Conservation (phyloP, 306 rosid genomes). For the Malus asiatica region DNA sequence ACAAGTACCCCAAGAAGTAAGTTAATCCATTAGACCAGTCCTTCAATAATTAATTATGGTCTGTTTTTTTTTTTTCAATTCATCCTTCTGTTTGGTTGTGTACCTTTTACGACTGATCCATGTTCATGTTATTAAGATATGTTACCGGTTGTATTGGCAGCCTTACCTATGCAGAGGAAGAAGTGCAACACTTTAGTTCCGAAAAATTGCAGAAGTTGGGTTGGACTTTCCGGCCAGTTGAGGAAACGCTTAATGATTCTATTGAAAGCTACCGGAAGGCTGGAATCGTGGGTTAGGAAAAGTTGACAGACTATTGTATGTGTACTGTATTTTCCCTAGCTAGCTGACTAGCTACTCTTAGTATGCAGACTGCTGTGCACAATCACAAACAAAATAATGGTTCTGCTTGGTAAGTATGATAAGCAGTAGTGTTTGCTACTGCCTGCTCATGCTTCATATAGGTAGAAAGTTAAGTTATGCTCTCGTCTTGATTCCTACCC, state of each 20-base stretch:
- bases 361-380: too few relatives aligned
- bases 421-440: too few relatives aligned
- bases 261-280: constrained; percentile 29
- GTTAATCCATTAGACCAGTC: neutral
- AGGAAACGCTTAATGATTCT: constrained; percentile 53
- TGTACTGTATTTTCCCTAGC: neutral
- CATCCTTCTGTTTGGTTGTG: neutral
- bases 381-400: too few relatives aligned
- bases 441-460: too few relatives aligned
- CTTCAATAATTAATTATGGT: too few relatives aligned
- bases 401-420: too few relatives aligned
- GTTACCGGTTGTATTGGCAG: neutral
- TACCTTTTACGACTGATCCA: neutral
- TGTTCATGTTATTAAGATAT: neutral
- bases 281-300: neutral
- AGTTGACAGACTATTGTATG: neutral
- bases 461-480: too few relatives aligned
- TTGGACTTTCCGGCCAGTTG: constrained; percentile 49
- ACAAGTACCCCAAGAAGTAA: constrained; percentile 42
- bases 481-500: too few relatives aligned
- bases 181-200: neutral
- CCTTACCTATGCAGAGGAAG: neutral
- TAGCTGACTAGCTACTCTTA: too few relatives aligned
- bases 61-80: neutral
- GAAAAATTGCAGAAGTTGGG: constrained; percentile 24